Evolutionary conservation across 2,329 filamentous ascomycete species (phyloP), one percentile per base, ranked within the genome.

Genomic region (Ophiocordyceps polyrhachis-furcata): DNA sequence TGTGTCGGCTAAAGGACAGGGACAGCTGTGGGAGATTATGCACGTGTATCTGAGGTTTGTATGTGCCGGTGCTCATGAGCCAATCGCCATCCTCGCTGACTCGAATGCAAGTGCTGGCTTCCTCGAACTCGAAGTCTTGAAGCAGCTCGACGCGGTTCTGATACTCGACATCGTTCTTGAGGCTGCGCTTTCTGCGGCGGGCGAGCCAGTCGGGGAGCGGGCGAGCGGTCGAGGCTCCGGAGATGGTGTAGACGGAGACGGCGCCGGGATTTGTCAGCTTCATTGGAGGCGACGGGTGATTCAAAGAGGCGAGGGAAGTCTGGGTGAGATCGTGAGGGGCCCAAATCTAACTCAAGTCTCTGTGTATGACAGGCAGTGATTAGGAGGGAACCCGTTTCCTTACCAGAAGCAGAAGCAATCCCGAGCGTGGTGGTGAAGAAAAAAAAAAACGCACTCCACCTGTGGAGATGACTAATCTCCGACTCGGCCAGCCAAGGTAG

Each of bases 61-160:
- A 81, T 45, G 76, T 80, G 67, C 86, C 87, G 44, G 88, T 93
- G 56, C 84, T 93, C 84, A 95, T 91, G 38, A 91, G 78, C 88
- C 91, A 98, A 58, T 96, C 81, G 43, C 89, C 89, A 74, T 98
- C 91, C 47, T 94, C 88, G 54, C 85, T 94, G 50, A 91, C 76
- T 43, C 86, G 76, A 50, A 98, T 77, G 58, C 89, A 95, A 52
- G 81, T 77, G 58, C 87, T 94, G 38, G 93, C 89, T 64, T 94
- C 88, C 56, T 95, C 88, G 56, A 98, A 96, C 58, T 93, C 88
- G 61, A 98, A 98, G 58, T 98, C 91, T 57, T 98, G 91, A 35
- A 98, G 73, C 46, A 98, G 71, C 62, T 98, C 91, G 53, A 98
- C 81, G 51, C 91, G 82, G 61, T 87, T 94, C 50, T 88, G 81